phyloP scores from a whole-genome alignment of 139 green algal species.

The Chlorokybus atmophyticus region DNA sequence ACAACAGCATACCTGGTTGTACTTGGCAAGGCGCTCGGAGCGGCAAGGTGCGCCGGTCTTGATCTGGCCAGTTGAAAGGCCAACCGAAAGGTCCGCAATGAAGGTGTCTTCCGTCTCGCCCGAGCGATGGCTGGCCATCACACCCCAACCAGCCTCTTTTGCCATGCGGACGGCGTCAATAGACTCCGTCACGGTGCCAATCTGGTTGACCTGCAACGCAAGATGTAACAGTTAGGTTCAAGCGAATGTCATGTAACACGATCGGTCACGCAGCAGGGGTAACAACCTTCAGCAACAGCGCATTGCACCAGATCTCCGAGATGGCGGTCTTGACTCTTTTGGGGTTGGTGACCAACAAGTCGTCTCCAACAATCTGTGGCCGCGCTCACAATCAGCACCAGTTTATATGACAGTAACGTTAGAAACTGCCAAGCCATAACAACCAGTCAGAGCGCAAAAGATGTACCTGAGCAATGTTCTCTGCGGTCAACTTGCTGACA shows the following conservation, averaged over 20 bases:
- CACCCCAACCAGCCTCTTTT: slow-evolving; percentile 84
- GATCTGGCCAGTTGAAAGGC: slow-evolving; percentile 93
- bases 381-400: too few species aligned
- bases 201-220: slow-evolving; percentile 86
- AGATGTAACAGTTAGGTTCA: too few species aligned
- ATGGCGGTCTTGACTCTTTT: slow-evolving; percentile 77
- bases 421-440: too few species aligned
- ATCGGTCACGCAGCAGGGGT: too few species aligned
- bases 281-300: slow-evolving; percentile 83
- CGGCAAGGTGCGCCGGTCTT: slow-evolving; percentile 96
- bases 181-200: slow-evolving; percentile 83
- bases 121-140: slow-evolving; percentile 87
- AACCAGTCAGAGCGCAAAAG: too few species aligned
- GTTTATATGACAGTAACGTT: too few species aligned
- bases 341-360: slow-evolving; percentile 96
- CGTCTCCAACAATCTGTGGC: slow-evolving; percentile 90
- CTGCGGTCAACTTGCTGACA: slow-evolving; percentile 54
- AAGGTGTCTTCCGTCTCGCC: slow-evolving; percentile 95
- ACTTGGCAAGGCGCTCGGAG: slow-evolving; percentile 92
- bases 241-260: too few species aligned
- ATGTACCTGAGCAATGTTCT: too few species aligned
- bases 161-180: slow-evolving; percentile 85
- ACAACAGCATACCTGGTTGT: slow-evolving; percentile 99
- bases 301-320: slow-evolving; percentile 85
- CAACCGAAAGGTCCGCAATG: slow-evolving; percentile 95